phyloP scores from a whole-genome alignment of 2,329 filamentous ascomycete species.

The Pyricularia grisea region DNA sequence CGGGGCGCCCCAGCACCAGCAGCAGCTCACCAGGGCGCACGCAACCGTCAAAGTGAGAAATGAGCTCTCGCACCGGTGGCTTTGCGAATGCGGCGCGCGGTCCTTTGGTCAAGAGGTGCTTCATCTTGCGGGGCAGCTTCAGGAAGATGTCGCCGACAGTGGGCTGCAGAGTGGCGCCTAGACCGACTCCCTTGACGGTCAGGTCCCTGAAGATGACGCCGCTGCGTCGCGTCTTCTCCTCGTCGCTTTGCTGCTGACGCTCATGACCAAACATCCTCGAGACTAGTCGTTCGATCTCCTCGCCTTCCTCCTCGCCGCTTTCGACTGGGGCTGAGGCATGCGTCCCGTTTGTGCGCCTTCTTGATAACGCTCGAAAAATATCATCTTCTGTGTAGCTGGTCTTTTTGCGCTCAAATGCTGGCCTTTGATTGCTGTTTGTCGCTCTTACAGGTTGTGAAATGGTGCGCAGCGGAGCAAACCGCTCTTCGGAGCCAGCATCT shows the following conservation, averaged over 20 bases:
- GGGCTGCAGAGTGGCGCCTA: neutral
- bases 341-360: neutral
- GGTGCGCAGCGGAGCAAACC: neutral
- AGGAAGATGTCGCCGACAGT: neutral
- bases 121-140: neutral
- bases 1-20: conserved; percentile 47
- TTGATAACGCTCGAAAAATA: neutral
- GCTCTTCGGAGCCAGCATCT: neutral
- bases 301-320: neutral
- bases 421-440: neutral
- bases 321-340: neutral
- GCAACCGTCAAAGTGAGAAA: conserved; percentile 27
- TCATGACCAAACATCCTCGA: conserved; percentile 8
- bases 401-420: neutral
- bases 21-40: conserved; percentile 47
- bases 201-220: neutral
- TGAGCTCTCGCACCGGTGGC: neutral
- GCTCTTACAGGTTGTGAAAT: neutral
- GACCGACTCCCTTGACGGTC: neutral
- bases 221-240: neutral
- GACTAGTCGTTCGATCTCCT: neutral
- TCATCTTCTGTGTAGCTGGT: neutral
- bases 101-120: neutral
- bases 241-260: neutral
- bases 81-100: neutral